Evolutionary conservation across 148 eudicot species (phyloP).

Genomic region (Suaeda aralocaspica): DNA sequence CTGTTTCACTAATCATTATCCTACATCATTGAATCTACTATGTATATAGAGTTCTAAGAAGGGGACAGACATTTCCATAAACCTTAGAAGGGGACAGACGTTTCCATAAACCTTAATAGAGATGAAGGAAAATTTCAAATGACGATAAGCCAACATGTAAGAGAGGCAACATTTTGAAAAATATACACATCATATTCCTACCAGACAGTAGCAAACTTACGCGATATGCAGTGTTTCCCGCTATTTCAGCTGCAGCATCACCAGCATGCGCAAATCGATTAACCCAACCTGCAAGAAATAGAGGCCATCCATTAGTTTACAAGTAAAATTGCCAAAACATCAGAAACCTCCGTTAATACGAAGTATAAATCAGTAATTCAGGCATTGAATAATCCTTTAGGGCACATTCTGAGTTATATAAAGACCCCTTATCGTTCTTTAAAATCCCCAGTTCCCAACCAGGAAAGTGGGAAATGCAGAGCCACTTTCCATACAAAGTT

Average conservation of each 20-base stretch:
- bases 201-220: slow-evolving; percentile 40
- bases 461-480: no score
- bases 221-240: slow-evolving; percentile 76
- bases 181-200: no score
- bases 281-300: slow-evolving; percentile 73
- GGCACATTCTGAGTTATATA: no score
- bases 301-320: neutral
- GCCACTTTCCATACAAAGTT: no score
- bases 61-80: neutral
- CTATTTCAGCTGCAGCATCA: slow-evolving; percentile 90
- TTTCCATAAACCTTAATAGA: neutral
- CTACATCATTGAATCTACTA: neutral
- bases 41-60: neutral
- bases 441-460: no score
- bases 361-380: no score
- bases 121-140: no score
- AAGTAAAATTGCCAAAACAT: neutral
- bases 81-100: neutral
- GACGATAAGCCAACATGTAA: no score
- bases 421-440: no score
- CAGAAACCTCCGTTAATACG: neutral
- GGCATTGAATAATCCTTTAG: no score
- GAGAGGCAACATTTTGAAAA: no score
- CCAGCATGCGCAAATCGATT: slow-evolving; percentile 96
- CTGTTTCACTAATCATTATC: neutral